Conservation (phyloP, 2,329 filamentous ascomycete species). For the Xylariaceae sp. region DNA sequence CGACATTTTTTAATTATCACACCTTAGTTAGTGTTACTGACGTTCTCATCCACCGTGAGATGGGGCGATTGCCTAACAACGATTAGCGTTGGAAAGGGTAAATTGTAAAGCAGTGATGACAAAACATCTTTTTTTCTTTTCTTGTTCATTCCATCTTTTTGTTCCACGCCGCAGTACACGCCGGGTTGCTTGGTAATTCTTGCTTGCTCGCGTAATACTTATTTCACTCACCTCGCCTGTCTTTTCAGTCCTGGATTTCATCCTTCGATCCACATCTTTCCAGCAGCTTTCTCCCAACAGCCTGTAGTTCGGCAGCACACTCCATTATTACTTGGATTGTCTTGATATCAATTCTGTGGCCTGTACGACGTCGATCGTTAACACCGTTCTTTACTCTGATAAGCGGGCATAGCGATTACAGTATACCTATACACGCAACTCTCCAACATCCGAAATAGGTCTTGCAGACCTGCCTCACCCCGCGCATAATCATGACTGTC, state of each 20-base stretch:
- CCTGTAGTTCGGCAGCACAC: neutral
- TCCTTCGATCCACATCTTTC: neutral
- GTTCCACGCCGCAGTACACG: neutral
- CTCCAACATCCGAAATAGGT: neutral
- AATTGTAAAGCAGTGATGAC: conserved; percentile 24
- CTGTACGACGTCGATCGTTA: too few relatives aligned
- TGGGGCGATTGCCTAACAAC: conserved; percentile 33
- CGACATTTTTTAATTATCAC: too few relatives aligned
- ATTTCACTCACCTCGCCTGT: conserved; percentile 2
- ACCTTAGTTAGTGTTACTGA: neutral
- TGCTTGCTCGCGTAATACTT: conserved; percentile 21
- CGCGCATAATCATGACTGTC: conserved; percentile 34
- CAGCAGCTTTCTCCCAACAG: neutral
- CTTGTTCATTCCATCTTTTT: conserved; percentile 18
- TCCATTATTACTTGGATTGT: too few relatives aligned
- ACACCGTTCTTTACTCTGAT: neutral
- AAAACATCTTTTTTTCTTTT: conserved; percentile 6
- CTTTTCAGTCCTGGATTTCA: neutral
- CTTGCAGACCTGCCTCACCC: neutral
- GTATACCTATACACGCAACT: neutral
- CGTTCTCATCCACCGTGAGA: conserved; percentile 34
- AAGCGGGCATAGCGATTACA: neutral
- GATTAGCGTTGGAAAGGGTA: conserved; percentile 27
- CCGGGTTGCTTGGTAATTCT: conserved; percentile 21
- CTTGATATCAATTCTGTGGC: too few relatives aligned